Evolutionary conservation across 2,329 filamentous ascomycete genomes (phyloP).

Genomic region (Nemania diffusa): DNA sequence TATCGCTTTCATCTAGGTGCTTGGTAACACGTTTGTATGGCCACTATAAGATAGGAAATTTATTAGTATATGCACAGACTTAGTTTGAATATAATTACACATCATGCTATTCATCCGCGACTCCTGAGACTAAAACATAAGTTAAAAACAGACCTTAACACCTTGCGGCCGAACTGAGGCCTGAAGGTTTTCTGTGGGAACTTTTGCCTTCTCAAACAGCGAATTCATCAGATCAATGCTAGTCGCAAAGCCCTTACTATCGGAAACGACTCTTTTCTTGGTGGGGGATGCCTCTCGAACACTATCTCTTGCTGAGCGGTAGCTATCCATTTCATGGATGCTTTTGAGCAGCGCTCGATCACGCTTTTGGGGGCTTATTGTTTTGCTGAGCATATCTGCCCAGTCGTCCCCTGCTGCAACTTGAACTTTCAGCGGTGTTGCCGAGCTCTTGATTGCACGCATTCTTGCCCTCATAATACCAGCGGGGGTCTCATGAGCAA

Average conservation of each 20-base stretch:
- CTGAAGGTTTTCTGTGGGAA: slow-evolving; percentile 64
- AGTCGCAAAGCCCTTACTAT: slow-evolving; percentile 78
- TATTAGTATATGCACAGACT: slow-evolving; percentile 55
- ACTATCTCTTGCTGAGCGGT: slow-evolving; percentile 55
- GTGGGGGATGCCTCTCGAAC: slow-evolving; percentile 46
- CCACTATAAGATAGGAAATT: slow-evolving; percentile 70
- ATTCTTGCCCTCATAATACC: slow-evolving; percentile 72
- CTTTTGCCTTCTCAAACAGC: slow-evolving; percentile 80
- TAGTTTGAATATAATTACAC: slow-evolving; percentile 46
- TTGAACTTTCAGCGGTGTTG: slow-evolving; percentile 67
- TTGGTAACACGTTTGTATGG: slow-evolving; percentile 84
- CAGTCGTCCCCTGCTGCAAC: slow-evolving; percentile 82
- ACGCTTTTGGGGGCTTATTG: slow-evolving; percentile 92
- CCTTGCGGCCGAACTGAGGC: slow-evolving; percentile 67
- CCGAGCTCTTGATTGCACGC: slow-evolving; percentile 70
- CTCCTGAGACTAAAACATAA: slow-evolving; percentile 29
- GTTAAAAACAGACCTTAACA: slow-evolving; percentile 83
- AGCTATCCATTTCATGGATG: slow-evolving; percentile 68
- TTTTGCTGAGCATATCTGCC: slow-evolving; percentile 92
- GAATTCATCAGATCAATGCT: slow-evolving; percentile 98
- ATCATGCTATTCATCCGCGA: slow-evolving; percentile 10
- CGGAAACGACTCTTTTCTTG: slow-evolving; percentile 52
- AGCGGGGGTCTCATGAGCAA: slow-evolving; percentile 65
- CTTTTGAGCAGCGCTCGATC: slow-evolving; percentile 78
- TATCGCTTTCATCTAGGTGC: slow-evolving; percentile 67